Conservation (phyloP, 1,284 basidiomycete species). For the Cutaneotrichosporon mucoides region DNA sequence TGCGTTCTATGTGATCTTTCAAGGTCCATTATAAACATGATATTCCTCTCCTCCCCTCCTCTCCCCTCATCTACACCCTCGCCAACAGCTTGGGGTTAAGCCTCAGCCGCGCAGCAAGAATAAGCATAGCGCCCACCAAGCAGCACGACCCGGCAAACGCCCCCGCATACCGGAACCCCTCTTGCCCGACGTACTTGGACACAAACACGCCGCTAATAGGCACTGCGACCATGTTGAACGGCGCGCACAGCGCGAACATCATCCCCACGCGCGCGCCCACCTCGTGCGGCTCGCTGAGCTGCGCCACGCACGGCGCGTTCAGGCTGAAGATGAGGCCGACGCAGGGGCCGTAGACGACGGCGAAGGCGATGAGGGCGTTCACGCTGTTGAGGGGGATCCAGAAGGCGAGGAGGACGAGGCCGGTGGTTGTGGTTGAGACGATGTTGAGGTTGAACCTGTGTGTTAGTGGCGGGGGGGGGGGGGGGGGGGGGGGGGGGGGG, state of each 20-base stretch:
- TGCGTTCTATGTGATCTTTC: too few species aligned
- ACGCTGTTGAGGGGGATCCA: conserved; percentile 23
- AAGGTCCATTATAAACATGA: too few species aligned
- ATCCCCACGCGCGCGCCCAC: conserved; percentile 33
- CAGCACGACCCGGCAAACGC: not conserved
- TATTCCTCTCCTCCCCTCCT: too few species aligned
- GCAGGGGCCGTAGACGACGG: conserved; percentile 42
- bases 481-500: too few species aligned
- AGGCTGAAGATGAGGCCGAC: conserved; percentile 28
- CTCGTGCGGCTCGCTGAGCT: conserved; percentile 21
- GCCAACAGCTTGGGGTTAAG: not conserved
- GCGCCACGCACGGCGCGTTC: conserved; percentile 26
- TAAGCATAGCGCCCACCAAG: not conserved
- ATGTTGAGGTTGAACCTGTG: conserved; percentile 42
- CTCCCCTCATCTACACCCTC: not conserved
- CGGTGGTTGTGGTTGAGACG: conserved; percentile 19
- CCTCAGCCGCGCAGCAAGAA: not conserved
- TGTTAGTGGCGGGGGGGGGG: too few species aligned
- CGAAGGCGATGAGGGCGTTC: conserved; percentile 36
- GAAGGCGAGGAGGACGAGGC: conserved; percentile 24
- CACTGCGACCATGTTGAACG: conserved; percentile 37
- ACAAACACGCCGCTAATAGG: conserved; percentile 43
- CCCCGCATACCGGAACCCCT: not conserved
- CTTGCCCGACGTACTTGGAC: not conserved
- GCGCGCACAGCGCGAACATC: conserved; percentile 22